Base-by-base conservation (phyloP, 2,329 filamentous ascomycete species). In the Fusarium citri region DNA sequence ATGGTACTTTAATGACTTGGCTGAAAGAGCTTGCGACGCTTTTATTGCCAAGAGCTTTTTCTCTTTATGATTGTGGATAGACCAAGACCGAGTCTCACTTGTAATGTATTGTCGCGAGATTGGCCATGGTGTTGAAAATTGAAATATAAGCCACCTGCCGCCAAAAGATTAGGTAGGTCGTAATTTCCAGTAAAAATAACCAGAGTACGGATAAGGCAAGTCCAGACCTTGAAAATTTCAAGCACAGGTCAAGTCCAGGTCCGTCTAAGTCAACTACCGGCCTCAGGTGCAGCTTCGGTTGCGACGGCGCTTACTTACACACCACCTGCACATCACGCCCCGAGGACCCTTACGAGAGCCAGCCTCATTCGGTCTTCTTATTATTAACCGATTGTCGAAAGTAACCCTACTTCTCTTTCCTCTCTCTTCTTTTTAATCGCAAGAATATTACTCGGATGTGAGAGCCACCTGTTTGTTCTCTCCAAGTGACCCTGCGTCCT, bases 241-340 rank as follows among this genome's bases (percentile, higher is more conserved):
- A 51, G 49, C 49, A 37, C 34, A 37, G 18, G 34, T 37, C 34
- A 37, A 37, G 34, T 12, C 34, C 31, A 55, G 45, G 55, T 51
- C 49, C 42, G 53, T 50, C 50, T 59, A n/a, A 67, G 46, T 60
- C 9, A 28, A 51, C 31, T 41, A 43, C 49, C 31, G 16, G 25
- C 31, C 22, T 48, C 16, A 41, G 49, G 23, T 28, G 23, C 25
- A 64, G 54, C 48, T 57, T 49, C 53, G 55, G 55, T 61, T 68
- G 56, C 56, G 56, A 72, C 60, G 63, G 59, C 58, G 66, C 71
- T 64, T 65, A 71, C 71, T 64, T 65, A 71, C 72, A 73, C 68
- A 72, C 66, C 69, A 65, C 49, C 25, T 40, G 34, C 49, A 51
- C 48, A 51, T 23, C 31, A 51, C 48, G 22, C 31, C 18, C 20